Percentiles rank a stretch among this genome's conserved stretches.
phyloP scores from a whole-genome alignment of 257 asterid genomes.

The Verbena officinalis region DNA sequence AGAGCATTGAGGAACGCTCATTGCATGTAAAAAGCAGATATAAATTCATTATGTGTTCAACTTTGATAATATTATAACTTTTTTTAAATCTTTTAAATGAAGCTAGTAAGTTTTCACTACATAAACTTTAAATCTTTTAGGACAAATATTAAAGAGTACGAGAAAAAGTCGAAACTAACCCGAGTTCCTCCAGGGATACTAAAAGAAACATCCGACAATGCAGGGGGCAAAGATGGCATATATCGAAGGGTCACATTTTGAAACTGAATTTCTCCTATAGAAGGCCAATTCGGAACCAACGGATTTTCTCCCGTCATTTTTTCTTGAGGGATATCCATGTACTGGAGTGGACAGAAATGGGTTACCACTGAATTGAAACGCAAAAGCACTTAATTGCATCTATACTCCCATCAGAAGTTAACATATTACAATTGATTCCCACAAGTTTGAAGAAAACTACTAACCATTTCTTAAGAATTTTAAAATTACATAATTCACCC shows the following conservation, averaged over 20 bases:
- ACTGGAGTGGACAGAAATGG: slow-evolving; percentile 43
- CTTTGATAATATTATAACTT: no score
- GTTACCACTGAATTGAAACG: slow-evolving; percentile 6
- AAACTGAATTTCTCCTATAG: slow-evolving; percentile 66
- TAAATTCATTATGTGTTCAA: no score
- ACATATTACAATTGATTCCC: no score
- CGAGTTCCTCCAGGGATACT: slow-evolving; percentile 64
- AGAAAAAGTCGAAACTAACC: slow-evolving; percentile 39
- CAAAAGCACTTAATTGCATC: background rate
- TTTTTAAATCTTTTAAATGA: no score
- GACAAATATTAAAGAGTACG: background rate
- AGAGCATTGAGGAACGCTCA: no score
- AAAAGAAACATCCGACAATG: slow-evolving; percentile 65
- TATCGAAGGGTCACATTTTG: slow-evolving; percentile 80
- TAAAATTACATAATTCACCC: no score
- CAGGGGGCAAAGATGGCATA: slow-evolving; percentile 78
- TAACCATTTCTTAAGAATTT: no score
- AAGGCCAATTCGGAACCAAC: slow-evolving; percentile 64
- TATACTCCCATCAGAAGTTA: no score
- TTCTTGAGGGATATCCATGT: slow-evolving; percentile 86
- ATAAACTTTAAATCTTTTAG: background rate
- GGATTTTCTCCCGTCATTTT: slow-evolving; percentile 46
- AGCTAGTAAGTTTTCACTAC: background rate
- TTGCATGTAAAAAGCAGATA: background rate
- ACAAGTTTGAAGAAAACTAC: no score